phyloP scores from a whole-genome alignment of 257 asterid genomes.

The Ilex asprella region DNA sequence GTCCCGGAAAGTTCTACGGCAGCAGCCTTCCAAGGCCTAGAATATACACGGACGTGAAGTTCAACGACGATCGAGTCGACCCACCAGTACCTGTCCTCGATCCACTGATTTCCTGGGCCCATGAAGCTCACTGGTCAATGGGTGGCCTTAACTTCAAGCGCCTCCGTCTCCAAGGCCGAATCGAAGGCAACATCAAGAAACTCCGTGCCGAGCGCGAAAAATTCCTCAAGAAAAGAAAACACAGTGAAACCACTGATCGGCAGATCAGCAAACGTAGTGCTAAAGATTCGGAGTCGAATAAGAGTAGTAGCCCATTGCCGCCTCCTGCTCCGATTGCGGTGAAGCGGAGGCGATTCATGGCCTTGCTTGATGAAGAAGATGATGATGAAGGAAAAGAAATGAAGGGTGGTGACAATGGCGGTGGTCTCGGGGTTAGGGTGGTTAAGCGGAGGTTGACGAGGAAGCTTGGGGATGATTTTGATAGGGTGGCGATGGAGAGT shows the following conservation, averaged over 20 bases:
- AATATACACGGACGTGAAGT: slow-evolving; percentile 53
- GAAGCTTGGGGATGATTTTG: slow-evolving; percentile 75
- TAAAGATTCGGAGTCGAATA: background rate
- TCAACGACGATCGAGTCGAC: slow-evolving; percentile 53
- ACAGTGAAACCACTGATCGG: background rate
- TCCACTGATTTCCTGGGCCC: slow-evolving; percentile 71
- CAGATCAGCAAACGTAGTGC: background rate
- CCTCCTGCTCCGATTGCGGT: slow-evolving; percentile 64
- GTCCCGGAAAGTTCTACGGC: slow-evolving; percentile 90
- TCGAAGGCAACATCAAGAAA: slow-evolving; percentile 71
- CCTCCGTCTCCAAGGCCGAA: slow-evolving; percentile 86
- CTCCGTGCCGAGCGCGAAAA: slow-evolving; percentile 56
- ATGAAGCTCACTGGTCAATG: slow-evolving; percentile 97
- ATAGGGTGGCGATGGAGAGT: slow-evolving; percentile 56
- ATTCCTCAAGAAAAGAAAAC: background rate
- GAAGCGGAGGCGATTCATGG: slow-evolving; percentile 57
- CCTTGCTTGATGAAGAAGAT: slow-evolving; percentile 5
- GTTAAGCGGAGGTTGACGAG: slow-evolving; percentile 44
- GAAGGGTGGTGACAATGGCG: background rate
- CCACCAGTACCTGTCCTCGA: slow-evolving; percentile 71
- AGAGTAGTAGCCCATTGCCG: slow-evolving; percentile 20
- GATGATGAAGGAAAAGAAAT: background rate
- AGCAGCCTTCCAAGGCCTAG: slow-evolving; percentile 87
- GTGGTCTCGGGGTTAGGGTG: slow-evolving; percentile 5
- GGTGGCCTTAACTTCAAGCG: slow-evolving; percentile 77